Evolutionary conservation across 192 early-diverging fungal genomes (phyloP), one percentile per base, ranked within the genome.

Genomic region (Coemansia sp.): DNA sequence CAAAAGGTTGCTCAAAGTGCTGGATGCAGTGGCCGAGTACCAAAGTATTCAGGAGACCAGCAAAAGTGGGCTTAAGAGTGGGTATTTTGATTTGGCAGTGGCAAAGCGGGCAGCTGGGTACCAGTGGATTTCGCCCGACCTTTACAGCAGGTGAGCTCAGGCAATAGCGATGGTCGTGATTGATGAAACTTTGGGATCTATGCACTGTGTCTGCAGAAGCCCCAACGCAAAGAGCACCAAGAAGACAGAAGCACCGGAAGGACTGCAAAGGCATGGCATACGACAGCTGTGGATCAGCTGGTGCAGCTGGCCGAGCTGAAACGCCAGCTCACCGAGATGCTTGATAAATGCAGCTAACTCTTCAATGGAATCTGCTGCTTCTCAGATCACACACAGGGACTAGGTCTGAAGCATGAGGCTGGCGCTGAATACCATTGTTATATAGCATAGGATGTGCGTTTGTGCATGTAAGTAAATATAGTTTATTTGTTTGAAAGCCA

Each of bases 81-180:
- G 65, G 22, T 79, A 57, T 51, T 79, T 79, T 48, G 66, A 65
- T 23, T 32, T 79, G 27, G 49, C 76, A 11, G 33, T 47, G 12
- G 69, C 76, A 28, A 68, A 56, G 60, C 69, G 76, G 29, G 61
- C 76, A 11, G 62, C 69, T 2, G 76, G 76, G 23, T 79, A 79
- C 56, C 60, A 32, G 46, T 69, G 66, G 65, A 79, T 79, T 24
- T 79, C 76, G 24, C 62, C 76, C 4, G 69, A 69, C 43, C 50
- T 64, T 43, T 69, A 66, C 53, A 72, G 58, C 47, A 62, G 59
- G 8, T 48, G 56, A 11, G 64, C 69, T 18, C 57, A 21, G 59
- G 65, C 69, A 43, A 58, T 62, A 24, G 62, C 65, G 29, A 68
- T 69, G 5, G 61, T 67, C 22, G 29, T 24, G 14, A 28, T 65